Base-by-base conservation (phyloP, 768 basidiomycete species). In the Thelephora ganbajun region DNA sequence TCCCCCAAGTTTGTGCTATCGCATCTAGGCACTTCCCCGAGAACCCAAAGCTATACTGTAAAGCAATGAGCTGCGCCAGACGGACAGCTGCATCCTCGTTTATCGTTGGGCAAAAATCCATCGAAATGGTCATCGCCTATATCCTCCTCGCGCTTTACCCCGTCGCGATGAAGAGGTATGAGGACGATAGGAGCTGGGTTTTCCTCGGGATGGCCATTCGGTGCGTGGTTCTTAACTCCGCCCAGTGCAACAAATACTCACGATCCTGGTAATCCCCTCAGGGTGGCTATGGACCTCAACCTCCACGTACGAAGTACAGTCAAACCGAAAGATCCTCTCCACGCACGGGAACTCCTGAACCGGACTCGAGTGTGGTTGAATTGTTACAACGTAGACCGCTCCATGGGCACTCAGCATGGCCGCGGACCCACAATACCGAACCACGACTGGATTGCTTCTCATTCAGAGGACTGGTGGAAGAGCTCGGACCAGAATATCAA, bases 341-440 rank as follows among this genome's bases (percentile, higher is more conserved):
- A 86, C 50, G 83, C 83, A 6, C 76, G 92, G 35, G 85, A 92
- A 65, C 77, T 91, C 64, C 74, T 91, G 48, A 94, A 92, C 59
- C 80, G 92, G 36, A 88, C 89, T 46, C 77, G 91, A 18, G 74
- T 85, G 5, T 97, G 91, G 91, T 65, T 94, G 49, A 85, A 82
- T 59, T 92, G 88, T 63, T 88, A 83, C 66, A 89, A 92, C 62
- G 67, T 94, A 36, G 92, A 97, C 61, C 80, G 89, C 19, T 92
- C 89, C 5, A 83, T 85, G 6, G 80, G 86, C 3, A 82, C 80
- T 14, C 83, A 92, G 61, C 90, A 93, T 63, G 92, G 92, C 48
- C 90, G 90, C 63, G 74, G 79, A 0, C 79, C 86, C 14, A 87
- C 86, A 41, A 80, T 96, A 59, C 70, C 70, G 51, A 77, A 83